phyloP scores from a whole-genome alignment of 208 protist species.

The Trypanosoma avium region DNA sequence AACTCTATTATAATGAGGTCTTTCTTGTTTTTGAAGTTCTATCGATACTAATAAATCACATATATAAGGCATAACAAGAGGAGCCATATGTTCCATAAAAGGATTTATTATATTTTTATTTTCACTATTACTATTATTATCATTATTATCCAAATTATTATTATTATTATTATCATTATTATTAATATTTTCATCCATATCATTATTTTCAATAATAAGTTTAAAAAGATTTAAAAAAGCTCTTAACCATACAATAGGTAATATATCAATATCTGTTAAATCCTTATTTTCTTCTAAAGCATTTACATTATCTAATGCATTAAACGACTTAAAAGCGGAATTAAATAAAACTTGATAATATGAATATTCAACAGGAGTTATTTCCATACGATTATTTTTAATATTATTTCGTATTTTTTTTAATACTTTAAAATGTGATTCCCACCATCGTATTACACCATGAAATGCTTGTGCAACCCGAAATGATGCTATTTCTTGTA shows the following conservation, averaged over 20 bases:
- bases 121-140: not conserved
- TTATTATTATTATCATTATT: not conserved
- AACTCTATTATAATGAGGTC: not conserved
- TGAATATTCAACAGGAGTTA: not conserved
- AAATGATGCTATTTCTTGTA: slow-evolving; percentile 21
- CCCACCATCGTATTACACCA: slow-evolving; percentile 18
- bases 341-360: slow-evolving; percentile 19
- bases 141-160: not conserved
- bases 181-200: not conserved
- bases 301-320: no score
- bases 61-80: slow-evolving; percentile 21
- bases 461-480: slow-evolving; percentile 21
- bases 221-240: slow-evolving; percentile 15
- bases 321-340: slow-evolving; percentile 2
- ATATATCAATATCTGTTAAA: not conserved
- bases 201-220: not conserved
- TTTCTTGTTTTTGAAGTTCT: not conserved
- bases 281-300: not conserved
- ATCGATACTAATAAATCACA: slow-evolving; percentile 26
- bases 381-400: not conserved
- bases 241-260: slow-evolving; percentile 17
- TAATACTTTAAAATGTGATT: not conserved
- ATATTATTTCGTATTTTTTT: no score
- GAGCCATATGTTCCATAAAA: slow-evolving; percentile 14
- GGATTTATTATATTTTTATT: not conserved